phyloP scores from a whole-genome alignment of 495 filamentous ascomycete species.

The Aspergillus asperescens region DNA sequence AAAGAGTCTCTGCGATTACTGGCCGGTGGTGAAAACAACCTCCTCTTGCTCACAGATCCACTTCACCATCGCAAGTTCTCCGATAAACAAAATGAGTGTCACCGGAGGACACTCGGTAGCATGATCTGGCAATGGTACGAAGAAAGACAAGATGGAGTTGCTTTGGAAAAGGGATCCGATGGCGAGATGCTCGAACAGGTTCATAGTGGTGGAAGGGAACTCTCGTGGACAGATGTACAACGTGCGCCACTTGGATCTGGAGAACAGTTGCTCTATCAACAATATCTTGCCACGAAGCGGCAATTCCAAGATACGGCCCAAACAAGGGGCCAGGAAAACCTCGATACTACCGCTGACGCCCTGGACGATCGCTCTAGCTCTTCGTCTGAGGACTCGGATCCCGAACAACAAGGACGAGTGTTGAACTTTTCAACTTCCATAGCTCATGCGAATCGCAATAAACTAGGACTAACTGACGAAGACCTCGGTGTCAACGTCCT shows the following conservation, averaged over 20 bases:
- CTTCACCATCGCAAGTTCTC: slow-evolving; percentile 40
- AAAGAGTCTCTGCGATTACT: slow-evolving; percentile 73
- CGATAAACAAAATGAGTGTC: slow-evolving; percentile 29
- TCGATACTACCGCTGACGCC: slow-evolving; percentile 69
- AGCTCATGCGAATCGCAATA: slow-evolving; percentile 72
- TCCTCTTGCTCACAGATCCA: slow-evolving; percentile 78
- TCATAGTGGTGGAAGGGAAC: slow-evolving; percentile 55
- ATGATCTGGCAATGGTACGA: slow-evolving; percentile 72
- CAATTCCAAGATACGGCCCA: slow-evolving; percentile 74
- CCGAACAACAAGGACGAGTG: slow-evolving; percentile 85
- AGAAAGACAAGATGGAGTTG: slow-evolving; percentile 58
- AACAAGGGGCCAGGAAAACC: slow-evolving; percentile 53
- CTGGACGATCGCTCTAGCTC: slow-evolving; percentile 81
- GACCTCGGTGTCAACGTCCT: slow-evolving; percentile 89
- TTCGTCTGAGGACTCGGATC: slow-evolving; percentile 82
- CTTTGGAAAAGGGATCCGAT: slow-evolving; percentile 49
- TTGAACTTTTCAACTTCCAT: slow-evolving; percentile 81
- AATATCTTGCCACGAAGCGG: slow-evolving; percentile 77
- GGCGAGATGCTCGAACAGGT: slow-evolving; percentile 62
- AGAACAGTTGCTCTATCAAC: slow-evolving; percentile 78
- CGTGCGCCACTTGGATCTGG: slow-evolving; percentile 62
- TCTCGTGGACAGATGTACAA: slow-evolving; percentile 54
- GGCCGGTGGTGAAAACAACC: slow-evolving; percentile 67
- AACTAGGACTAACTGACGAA: slow-evolving; percentile 73
- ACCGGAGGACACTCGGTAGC: slow-evolving; percentile 43